A percentile compares a stretch with the other conserved stretches of the same genome.
phyloP scores from a whole-genome alignment of 306 rosid species.

The Elaeagnus macrophylla region DNA sequence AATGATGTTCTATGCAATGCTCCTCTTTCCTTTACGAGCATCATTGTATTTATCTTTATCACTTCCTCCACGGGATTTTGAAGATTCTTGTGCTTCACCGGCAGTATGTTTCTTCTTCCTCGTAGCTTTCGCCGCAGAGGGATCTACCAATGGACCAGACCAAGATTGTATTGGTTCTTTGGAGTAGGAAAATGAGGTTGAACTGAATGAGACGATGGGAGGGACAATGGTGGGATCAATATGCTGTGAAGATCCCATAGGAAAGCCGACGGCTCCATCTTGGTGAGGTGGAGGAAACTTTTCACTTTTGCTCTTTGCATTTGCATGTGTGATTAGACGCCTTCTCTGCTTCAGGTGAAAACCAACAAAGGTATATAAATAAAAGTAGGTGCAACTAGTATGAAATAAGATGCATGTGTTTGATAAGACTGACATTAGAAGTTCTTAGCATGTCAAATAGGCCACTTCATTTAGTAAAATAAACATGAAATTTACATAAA shows the following conservation, averaged over 20 bases:
- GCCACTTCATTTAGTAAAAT: neutral
- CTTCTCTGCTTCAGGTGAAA: conserved; percentile 58
- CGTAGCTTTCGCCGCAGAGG: conserved; percentile 37
- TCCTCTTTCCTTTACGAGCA: conserved; percentile 54
- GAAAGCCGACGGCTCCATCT: conserved; percentile 76
- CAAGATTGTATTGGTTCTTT: conserved; percentile 66
- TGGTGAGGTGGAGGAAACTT: conserved; percentile 96
- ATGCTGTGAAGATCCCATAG: conserved; percentile 73
- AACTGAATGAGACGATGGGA: conserved; percentile 47
- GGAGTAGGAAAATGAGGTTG: conserved; percentile 52
- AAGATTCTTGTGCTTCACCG: conserved; percentile 38
- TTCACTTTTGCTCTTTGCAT: conserved; percentile 96
- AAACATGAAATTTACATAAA: neutral
- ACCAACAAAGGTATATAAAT: conserved; percentile 1
- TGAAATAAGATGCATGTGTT: conserved; percentile 7
- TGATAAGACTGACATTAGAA: neutral
- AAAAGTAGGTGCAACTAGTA: neutral
- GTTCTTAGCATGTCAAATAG: neutral
- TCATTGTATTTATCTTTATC: conserved; percentile 30
- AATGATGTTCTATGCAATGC: conserved; percentile 23
- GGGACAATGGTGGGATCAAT: conserved; percentile 73
- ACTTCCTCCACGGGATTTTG: conserved; percentile 26
- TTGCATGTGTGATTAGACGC: conserved; percentile 70
- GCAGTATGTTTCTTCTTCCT: conserved; percentile 51
- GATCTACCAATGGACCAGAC: conserved; percentile 78